A percentile compares a stretch with the other conserved stretches of the same genome.
Evolutionary conservation across 768 basidiomycete genomes (phyloP).

Genomic region (Tephrocybe sp.): DNA sequence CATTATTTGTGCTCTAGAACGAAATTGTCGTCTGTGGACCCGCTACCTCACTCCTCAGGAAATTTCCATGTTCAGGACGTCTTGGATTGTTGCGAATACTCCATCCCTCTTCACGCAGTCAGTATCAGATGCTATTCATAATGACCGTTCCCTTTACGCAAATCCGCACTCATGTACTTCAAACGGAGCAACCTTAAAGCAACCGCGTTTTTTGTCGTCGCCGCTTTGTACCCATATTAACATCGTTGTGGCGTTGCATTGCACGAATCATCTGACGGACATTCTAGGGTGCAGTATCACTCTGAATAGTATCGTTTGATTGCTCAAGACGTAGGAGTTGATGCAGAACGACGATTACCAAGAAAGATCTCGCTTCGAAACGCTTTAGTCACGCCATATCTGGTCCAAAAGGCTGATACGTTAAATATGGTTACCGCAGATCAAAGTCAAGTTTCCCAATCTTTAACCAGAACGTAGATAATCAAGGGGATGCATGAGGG

Average conservation of each 20-base stretch:
- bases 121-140: constrained; percentile 63
- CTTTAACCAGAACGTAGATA: too few species aligned
- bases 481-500: too few species aligned
- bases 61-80: constrained; percentile 59
- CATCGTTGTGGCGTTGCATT: constrained; percentile 59
- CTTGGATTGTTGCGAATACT: constrained; percentile 67
- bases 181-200: constrained; percentile 46
- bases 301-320: constrained; percentile 58
- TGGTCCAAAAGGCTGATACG: neutral
- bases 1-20: constrained; percentile 65
- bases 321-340: constrained; percentile 42
- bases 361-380: neutral
- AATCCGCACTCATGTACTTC: constrained; percentile 54
- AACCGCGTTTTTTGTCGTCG: constrained; percentile 53
- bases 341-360: constrained; percentile 33
- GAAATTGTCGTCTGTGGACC: constrained; percentile 68
- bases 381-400: neutral
- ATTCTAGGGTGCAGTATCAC: constrained; percentile 67
- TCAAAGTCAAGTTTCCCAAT: too few species aligned
- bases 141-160: constrained; percentile 66
- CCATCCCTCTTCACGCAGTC: constrained; percentile 58
- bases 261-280: constrained; percentile 64
- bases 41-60: constrained; percentile 56
- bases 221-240: constrained; percentile 61
- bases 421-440: neutral